Percentiles rank a stretch among this genome's conserved stretches.
Evolutionary conservation across 1,284 basidiomycete species (phyloP).

Genomic region (Earliella scabrosa): DNA sequence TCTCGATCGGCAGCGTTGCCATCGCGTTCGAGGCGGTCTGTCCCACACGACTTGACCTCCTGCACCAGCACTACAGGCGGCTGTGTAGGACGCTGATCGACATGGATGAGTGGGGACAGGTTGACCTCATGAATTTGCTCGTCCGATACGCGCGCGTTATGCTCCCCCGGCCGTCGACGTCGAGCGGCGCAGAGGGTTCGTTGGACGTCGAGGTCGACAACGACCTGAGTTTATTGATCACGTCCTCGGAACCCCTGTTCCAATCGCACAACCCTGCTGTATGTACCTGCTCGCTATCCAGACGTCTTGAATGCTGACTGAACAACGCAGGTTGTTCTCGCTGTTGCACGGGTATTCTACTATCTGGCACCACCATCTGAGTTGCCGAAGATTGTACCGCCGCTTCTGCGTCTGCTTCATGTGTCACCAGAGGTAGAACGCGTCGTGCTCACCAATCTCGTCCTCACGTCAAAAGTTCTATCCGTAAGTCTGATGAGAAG

Average conservation of each 20-base stretch:
- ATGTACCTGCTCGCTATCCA: slow-evolving; percentile 27
- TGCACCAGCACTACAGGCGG: slow-evolving; percentile 89
- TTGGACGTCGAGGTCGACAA: slow-evolving; percentile 60
- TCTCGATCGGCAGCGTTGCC: slow-evolving; percentile 87
- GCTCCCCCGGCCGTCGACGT: slow-evolving; percentile 71
- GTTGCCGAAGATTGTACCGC: slow-evolving; percentile 59
- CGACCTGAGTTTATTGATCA: slow-evolving; percentile 81
- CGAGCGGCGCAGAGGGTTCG: slow-evolving; percentile 34
- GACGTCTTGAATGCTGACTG: neutral
- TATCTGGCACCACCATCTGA: slow-evolving; percentile 69
- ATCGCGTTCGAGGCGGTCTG: slow-evolving; percentile 87
- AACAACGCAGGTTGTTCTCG: slow-evolving; percentile 68
- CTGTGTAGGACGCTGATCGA: slow-evolving; percentile 87
- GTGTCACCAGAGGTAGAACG: slow-evolving; percentile 71
- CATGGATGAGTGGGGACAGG: slow-evolving; percentile 96
- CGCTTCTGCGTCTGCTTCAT: slow-evolving; percentile 72
- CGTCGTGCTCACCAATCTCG: slow-evolving; percentile 73
- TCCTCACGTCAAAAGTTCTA: slow-evolving; percentile 60
- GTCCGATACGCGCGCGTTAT: slow-evolving; percentile 85
- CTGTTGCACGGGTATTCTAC: slow-evolving; percentile 73
- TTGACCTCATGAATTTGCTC: slow-evolving; percentile 80
- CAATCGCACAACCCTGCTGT: slow-evolving; percentile 89
- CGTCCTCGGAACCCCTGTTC: slow-evolving; percentile 75
- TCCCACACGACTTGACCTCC: slow-evolving; percentile 81
- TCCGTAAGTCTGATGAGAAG: slow-evolving; percentile 52